phyloP scores from a whole-genome alignment of 257 asterid species.

The Primulina tabacum region DNA sequence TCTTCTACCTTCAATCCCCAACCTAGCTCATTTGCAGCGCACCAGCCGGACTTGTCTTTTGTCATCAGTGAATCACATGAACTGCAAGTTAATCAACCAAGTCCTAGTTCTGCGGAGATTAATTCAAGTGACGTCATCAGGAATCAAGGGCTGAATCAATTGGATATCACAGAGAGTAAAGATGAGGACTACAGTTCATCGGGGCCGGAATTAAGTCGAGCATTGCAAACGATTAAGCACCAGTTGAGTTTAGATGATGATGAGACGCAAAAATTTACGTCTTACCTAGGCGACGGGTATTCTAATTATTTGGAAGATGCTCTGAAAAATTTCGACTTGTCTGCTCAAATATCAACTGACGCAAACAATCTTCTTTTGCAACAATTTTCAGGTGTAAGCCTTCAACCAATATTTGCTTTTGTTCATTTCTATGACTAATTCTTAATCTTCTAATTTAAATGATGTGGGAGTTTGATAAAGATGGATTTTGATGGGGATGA shows the following conservation, averaged over 20 bases:
- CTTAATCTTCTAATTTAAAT: neutral
- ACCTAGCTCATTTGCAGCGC: conserved; percentile 48
- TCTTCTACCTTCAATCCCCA: conserved; percentile 48
- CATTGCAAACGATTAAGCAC: conserved; percentile 63
- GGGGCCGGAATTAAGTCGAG: conserved; percentile 48
- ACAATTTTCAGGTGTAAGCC: conserved; percentile 37
- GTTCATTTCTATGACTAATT: conserved; percentile 15
- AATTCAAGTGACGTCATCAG: conserved; percentile 40
- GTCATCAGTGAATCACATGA: conserved; percentile 52
- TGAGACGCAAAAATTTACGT: conserved; percentile 34
- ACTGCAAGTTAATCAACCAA: conserved; percentile 35
- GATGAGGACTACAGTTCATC: conserved; percentile 51
- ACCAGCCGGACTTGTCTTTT: conserved; percentile 51
- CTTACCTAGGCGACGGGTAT: conserved; percentile 43
- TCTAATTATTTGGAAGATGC: conserved; percentile 41
- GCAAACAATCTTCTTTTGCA: conserved; percentile 33
- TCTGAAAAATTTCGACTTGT: conserved; percentile 38
- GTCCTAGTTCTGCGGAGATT: conserved; percentile 70
- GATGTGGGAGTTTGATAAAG: conserved; percentile 10
- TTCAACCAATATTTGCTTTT: conserved; percentile 18
- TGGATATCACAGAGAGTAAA: conserved; percentile 32
- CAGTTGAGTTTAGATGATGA: conserved; percentile 78
- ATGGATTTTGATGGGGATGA: conserved; percentile 30
- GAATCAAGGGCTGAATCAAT: conserved; percentile 29
- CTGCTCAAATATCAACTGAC: conserved; percentile 42